phyloP scores from a whole-genome alignment of 768 basidiomycete species.

The Trametes gibbosa region DNA sequence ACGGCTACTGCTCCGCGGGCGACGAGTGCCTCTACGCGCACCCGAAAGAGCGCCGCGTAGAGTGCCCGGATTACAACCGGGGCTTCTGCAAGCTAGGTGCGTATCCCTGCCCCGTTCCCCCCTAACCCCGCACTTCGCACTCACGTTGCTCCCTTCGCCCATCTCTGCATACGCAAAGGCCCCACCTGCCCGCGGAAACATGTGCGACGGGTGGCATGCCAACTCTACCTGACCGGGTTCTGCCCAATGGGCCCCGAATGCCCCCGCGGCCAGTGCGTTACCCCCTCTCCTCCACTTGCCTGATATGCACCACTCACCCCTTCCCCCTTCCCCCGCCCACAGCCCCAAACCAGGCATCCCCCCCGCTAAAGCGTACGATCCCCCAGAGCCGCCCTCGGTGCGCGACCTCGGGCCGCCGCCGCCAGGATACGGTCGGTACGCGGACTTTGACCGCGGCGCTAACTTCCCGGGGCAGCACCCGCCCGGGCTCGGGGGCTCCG shows the following conservation, averaged over 20 bases:
- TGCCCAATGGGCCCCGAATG: slow-evolving; percentile 91
- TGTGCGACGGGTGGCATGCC: slow-evolving; percentile 87
- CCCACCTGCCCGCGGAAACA: slow-evolving; percentile 90
- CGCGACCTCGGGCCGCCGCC: slow-evolving; percentile 88
- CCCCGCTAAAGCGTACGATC: slow-evolving; percentile 69
- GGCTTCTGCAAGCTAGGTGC: slow-evolving; percentile 94
- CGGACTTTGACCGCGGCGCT: slow-evolving; percentile 64
- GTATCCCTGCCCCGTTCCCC: slow-evolving; percentile 28
- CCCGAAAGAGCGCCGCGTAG: slow-evolving; percentile 85
- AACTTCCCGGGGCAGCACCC: slow-evolving; percentile 22
- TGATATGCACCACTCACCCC: too few species aligned
- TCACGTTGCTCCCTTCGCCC: neutral
- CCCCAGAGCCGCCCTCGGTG: slow-evolving; percentile 70
- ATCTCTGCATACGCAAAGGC: slow-evolving; percentile 36
- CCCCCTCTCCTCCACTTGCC: neutral
- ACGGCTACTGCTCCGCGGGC: slow-evolving; percentile 95
- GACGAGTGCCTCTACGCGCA: slow-evolving; percentile 97
- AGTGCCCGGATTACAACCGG: slow-evolving; percentile 93
- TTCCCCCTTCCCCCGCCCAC: slow-evolving; percentile 7
- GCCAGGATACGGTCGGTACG: slow-evolving; percentile 84
- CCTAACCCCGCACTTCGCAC: neutral
- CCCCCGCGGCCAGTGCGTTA: slow-evolving; percentile 80
- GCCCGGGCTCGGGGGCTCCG: slow-evolving; percentile 31
- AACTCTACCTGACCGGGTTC: slow-evolving; percentile 87
- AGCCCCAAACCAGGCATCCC: slow-evolving; percentile 82